Evolutionary conservation across 108 stramenopile species (phyloP).

Genomic region (Cyclotella distinguenda): DNA sequence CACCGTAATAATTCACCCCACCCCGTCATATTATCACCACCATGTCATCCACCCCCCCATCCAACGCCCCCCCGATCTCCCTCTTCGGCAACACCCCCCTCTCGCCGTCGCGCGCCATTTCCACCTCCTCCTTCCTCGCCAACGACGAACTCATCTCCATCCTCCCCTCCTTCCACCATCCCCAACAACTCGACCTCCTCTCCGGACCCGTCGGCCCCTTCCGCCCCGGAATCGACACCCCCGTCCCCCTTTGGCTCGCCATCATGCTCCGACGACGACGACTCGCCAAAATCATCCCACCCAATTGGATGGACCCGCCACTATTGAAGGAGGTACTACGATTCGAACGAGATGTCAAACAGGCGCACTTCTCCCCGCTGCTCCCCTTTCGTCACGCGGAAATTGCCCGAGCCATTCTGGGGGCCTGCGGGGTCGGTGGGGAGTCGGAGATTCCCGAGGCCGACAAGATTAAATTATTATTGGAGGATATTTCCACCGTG

Average conservation of each 20-base stretch:
- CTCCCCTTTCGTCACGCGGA: conserved; percentile 80
- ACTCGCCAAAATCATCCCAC: conserved; percentile 57
- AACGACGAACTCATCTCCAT: conserved; percentile 55
- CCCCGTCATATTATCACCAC: not conserved
- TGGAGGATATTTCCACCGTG: conserved; percentile 71
- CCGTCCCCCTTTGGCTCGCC: conserved; percentile 82
- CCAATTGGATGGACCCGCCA: conserved; percentile 58
- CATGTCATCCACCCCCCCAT: not conserved
- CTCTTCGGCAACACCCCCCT: not conserved
- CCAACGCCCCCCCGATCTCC: not conserved
- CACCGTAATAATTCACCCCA: too few species aligned
- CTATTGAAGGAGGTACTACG: conserved; percentile 51
- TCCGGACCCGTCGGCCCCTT: conserved; percentile 57
- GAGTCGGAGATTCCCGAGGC: conserved; percentile 38
- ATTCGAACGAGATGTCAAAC: conserved; percentile 55
- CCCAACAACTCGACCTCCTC: conserved; percentile 38
- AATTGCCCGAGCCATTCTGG: conserved; percentile 56
- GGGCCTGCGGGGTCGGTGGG: conserved; percentile 36
- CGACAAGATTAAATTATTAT: conserved; percentile 46
- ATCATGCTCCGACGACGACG: conserved; percentile 57
- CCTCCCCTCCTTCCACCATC: conserved; percentile 59
- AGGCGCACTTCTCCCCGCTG: conserved; percentile 45
- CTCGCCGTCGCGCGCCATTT: conserved; percentile 9
- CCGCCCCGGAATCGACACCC: conserved; percentile 66
- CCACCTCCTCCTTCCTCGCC: conserved; percentile 54